Conservation (phyloP, 148 eudicot genomes). For the Camellia japonica region DNA sequence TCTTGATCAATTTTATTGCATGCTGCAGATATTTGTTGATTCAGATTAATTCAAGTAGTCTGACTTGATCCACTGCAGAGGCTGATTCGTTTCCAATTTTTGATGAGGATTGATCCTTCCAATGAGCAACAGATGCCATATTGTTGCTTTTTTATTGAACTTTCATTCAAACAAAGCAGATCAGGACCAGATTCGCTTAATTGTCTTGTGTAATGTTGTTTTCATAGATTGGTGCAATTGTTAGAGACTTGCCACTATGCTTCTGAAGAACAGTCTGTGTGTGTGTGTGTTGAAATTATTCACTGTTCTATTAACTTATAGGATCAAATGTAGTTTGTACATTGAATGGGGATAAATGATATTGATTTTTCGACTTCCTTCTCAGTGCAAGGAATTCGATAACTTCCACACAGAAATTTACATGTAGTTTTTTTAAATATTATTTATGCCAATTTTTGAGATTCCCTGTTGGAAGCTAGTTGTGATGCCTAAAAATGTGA, state of each 20-base stretch:
- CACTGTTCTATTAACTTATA: neutral
- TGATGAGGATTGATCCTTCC: neutral
- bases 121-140: neutral
- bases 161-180: neutral
- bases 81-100: neutral
- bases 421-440: neutral
- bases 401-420: neutral
- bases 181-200: neutral
- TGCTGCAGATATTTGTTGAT: conserved; percentile 64
- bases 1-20: neutral
- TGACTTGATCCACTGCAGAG: conserved; percentile 3
- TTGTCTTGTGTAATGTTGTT: neutral
- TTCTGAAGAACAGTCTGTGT: neutral
- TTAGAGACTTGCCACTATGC: neutral
- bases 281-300: neutral
- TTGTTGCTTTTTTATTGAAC: neutral
- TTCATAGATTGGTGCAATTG: neutral
- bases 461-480: neutral
- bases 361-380: neutral
- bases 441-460: neutral
- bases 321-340: conserved; percentile 2
- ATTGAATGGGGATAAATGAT: neutral
- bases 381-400: neutral
- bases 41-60: conserved; percentile 26
- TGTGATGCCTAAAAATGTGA: neutral